A percentile compares a stretch with the other conserved stretches of the same genome.
These are phyloP conservation scores for Conticribra weissflogii DNA, from an alignment of 108 stramenopile species.

Conservation along the genomic window DNA sequence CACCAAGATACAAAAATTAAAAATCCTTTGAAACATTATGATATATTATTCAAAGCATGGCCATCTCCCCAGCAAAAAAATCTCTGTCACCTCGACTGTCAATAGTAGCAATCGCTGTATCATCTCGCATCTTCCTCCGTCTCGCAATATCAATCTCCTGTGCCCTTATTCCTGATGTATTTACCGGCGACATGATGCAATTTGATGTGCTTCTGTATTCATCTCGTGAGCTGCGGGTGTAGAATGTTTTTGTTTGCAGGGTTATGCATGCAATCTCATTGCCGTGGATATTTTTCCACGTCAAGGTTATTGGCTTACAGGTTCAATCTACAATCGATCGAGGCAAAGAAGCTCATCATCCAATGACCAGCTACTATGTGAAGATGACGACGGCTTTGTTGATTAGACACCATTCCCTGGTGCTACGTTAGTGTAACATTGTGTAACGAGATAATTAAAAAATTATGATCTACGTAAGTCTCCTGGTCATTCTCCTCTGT, in stretches of 20 bases:
- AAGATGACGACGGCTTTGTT: slow-evolving; percentile 7
- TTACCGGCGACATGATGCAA: slow-evolving; percentile 48
- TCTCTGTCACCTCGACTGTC: not conserved
- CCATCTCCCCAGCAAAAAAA: no score
- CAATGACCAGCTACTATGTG: slow-evolving; percentile 7
- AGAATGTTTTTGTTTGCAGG: slow-evolving; percentile 61
- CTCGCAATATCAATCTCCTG: slow-evolving; percentile 59
- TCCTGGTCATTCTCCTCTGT: no score
- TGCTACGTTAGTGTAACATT: no score
- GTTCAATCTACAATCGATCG: not conserved
- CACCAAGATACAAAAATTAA: no score
- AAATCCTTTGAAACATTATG: no score
- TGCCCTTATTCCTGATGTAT: slow-evolving; percentile 42
- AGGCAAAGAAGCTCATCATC: not conserved
- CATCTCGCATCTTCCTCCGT: slow-evolving; percentile 48
- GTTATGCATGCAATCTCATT: slow-evolving; percentile 56
- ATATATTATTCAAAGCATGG: no score
- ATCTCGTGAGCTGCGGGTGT: not conserved
- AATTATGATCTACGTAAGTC: no score
- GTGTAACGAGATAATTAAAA: no score
- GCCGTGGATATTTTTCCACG: no score
- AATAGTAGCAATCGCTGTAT: not conserved
- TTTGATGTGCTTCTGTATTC: slow-evolving; percentile 61
- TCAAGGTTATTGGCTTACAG: no score
- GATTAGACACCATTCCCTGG: no score